Percentiles rank a stretch among this genome's conserved stretches.
Evolutionary conservation across 164 flowering plant genomes (phyloP).

Genomic region (Liriodendron chinense): DNA sequence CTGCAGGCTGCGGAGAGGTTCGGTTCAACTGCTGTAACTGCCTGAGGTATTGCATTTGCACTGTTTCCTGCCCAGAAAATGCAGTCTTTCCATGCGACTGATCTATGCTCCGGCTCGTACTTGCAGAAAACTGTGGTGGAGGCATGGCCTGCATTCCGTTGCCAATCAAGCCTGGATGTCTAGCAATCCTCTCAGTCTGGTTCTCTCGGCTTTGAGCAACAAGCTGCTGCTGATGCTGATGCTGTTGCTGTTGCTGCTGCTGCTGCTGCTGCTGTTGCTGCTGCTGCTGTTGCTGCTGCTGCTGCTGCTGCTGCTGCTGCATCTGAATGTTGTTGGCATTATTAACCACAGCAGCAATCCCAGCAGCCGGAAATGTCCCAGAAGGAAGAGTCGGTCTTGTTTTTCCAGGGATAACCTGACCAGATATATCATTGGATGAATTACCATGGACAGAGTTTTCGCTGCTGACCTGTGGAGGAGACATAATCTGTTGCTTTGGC

Average conservation of each 20-base stretch:
- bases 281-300: no score
- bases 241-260: no score
- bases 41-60: conserved; percentile 56
- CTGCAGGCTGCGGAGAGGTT: conserved; percentile 45
- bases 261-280: no score
- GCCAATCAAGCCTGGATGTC: conserved; percentile 40
- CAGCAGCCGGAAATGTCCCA: conserved; percentile 39
- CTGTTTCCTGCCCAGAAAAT: conserved; percentile 24
- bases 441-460: conserved; percentile 68
- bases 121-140: conserved; percentile 51
- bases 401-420: conserved; percentile 61
- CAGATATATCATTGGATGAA: conserved; percentile 69
- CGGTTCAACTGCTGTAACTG: conserved; percentile 59
- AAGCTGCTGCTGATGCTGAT: conserved; percentile 31
- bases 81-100: conserved; percentile 30
- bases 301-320: not conserved
- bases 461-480: conserved; percentile 53
- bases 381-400: conserved; percentile 47
- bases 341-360: conserved; percentile 26
- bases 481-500: conserved; percentile 51
- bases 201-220: conserved; percentile 47
- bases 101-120: conserved; percentile 46
- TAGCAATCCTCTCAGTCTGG: conserved; percentile 33
- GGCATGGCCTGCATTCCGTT: conserved; percentile 61
- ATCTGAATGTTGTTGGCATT: conserved; percentile 36